A percentile compares a stretch with the other conserved stretches of the same genome.
phyloP scores from a whole-genome alignment of 768 basidiomycete species.

The Crepidotus variabilis region DNA sequence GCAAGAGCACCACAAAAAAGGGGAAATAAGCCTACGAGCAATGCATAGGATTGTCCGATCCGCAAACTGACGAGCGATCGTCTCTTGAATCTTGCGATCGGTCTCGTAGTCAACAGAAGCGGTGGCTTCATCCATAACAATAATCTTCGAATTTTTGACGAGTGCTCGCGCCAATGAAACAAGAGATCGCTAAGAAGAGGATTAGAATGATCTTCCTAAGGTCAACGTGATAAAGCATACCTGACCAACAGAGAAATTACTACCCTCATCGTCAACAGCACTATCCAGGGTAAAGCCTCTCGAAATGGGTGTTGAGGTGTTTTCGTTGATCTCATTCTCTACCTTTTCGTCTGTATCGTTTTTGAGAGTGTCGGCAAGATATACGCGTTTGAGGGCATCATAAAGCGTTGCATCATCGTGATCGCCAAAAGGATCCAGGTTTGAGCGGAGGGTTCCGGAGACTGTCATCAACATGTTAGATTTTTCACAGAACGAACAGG shows the following conservation, averaged over 20 bases:
- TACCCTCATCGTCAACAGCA: conserved; percentile 73
- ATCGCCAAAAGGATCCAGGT: conserved; percentile 54
- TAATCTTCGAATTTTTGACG: conserved; percentile 70
- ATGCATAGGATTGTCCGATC: conserved; percentile 76
- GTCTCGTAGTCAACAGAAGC: conserved; percentile 79
- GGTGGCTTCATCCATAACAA: conserved; percentile 80
- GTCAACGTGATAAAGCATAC: background rate
- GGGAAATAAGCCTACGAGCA: conserved; percentile 49
- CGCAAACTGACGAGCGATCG: conserved; percentile 69
- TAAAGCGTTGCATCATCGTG: conserved; percentile 65
- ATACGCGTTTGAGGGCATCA: conserved; percentile 69
- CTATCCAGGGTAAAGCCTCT: conserved; percentile 62
- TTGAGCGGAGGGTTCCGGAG: conserved; percentile 53
- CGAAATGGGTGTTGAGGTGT: background rate
- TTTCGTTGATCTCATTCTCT: conserved; percentile 25
- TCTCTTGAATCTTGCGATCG: conserved; percentile 77
- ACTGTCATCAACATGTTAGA: conserved; percentile 25
- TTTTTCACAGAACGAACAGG: conserved; percentile 21
- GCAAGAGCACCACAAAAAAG: conserved; percentile 12
- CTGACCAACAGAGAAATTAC: conserved; percentile 63
- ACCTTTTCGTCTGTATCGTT: conserved; percentile 34
- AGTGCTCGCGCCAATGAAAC: conserved; percentile 79
- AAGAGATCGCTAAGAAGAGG: conserved; percentile 50
- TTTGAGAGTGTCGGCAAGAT: conserved; percentile 25
- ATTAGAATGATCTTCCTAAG: background rate